phyloP scores from a whole-genome alignment of 2,329 filamentous ascomycete genomes.

The Colletotrichum eremochloae region DNA sequence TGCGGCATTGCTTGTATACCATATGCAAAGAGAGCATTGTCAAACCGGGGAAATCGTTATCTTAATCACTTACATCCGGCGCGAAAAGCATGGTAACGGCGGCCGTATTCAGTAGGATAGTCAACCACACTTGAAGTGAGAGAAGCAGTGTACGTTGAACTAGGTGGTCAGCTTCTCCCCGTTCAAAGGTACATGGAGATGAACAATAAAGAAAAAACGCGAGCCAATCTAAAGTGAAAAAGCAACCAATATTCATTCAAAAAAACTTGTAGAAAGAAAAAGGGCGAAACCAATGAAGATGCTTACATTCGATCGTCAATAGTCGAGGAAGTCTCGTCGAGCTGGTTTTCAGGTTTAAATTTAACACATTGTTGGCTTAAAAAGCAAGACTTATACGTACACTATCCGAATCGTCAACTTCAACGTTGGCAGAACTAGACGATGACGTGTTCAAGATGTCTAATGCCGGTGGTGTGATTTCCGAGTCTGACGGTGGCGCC shows the following conservation, averaged over 20 bases:
- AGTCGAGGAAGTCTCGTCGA: background rate
- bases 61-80: background rate
- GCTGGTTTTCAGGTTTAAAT: background rate
- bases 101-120: slow-evolving; percentile 8
- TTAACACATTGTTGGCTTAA: background rate
- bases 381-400: background rate
- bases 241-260: no score
- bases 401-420: background rate
- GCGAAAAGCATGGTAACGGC: slow-evolving; percentile 10
- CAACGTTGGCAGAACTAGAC: background rate
- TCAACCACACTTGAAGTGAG: background rate
- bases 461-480: background rate
- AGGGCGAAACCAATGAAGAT: background rate
- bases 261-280: no score
- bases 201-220: background rate
- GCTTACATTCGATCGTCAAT: slow-evolving; percentile 7
- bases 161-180: background rate
- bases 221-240: no score
- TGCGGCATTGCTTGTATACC: no score
- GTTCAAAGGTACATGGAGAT: background rate
- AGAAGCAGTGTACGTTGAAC: slow-evolving; percentile 3
- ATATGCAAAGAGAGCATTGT: background rate
- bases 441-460: no score
- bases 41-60: no score
- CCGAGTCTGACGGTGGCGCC: background rate